Percentiles rank a stretch among this genome's conserved stretches.
Conservation (phyloP, 768 basidiomycete genomes). For the Suillus hirtellus region DNA sequence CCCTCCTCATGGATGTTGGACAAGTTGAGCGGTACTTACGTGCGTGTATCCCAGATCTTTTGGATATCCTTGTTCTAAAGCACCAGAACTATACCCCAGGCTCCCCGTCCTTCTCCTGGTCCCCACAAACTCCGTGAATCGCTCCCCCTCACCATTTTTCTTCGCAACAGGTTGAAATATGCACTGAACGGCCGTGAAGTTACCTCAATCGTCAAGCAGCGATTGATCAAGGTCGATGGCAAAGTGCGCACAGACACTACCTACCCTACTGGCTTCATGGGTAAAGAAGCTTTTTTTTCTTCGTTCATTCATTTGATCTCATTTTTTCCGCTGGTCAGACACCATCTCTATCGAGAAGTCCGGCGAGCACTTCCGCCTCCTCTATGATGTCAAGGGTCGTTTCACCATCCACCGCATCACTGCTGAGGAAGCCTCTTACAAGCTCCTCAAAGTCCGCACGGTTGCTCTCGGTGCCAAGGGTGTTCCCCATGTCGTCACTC, state of each 20-base stretch:
- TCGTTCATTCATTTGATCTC: neutral
- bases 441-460: constrained; percentile 91
- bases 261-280: constrained; percentile 97
- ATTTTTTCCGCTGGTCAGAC: constrained; percentile 48
- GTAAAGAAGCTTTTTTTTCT: constrained; percentile 43
- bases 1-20: constrained; percentile 99
- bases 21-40: constrained; percentile 95
- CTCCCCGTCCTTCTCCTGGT: constrained; percentile 95
- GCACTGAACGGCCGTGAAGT: constrained; percentile 97
- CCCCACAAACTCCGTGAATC: constrained; percentile 99
- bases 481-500: constrained; percentile 96
- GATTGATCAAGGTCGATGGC: constrained; percentile 96
- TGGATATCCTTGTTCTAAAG: neutral
- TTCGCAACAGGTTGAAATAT: constrained; percentile 99
- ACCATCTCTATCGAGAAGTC: constrained; percentile 98
- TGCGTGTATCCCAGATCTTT: constrained; percentile 41
- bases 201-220: constrained; percentile 90
- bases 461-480: constrained; percentile 91
- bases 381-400: constrained; percentile 99
- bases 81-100: constrained; percentile 43
- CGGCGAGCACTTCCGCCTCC: constrained; percentile 97
- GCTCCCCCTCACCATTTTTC: constrained; percentile 95
- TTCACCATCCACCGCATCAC: constrained; percentile 99
- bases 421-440: constrained; percentile 94
- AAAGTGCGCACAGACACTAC: constrained; percentile 98